Evolutionary conservation across 495 filamentous ascomycete species (phyloP).

Genomic region (Podospora tetraspora): DNA sequence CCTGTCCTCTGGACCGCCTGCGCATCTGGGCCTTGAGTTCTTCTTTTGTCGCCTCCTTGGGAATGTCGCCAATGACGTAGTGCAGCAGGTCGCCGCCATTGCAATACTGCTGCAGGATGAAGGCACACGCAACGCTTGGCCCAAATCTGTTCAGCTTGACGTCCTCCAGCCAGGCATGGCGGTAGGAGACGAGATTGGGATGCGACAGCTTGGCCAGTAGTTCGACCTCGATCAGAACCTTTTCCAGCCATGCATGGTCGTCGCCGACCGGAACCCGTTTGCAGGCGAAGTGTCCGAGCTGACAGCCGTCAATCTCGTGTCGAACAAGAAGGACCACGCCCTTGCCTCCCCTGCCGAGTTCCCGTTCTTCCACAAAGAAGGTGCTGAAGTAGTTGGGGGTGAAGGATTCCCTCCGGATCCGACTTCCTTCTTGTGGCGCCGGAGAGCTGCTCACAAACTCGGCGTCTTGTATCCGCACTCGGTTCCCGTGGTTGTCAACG

Average conservation of each 20-base stretch:
- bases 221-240: conserved; percentile 86
- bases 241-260: conserved; percentile 92
- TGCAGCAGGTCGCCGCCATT: conserved; percentile 88
- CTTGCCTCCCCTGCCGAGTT: conserved; percentile 86
- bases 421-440: conserved; percentile 44
- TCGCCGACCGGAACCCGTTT: conserved; percentile 94
- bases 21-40: conserved; percentile 82
- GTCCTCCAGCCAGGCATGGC: conserved; percentile 95
- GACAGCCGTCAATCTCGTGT: conserved; percentile 82
- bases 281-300: conserved; percentile 86
- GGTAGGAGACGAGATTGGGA: conserved; percentile 93
- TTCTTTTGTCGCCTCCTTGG: conserved; percentile 59
- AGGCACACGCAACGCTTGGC: conserved; percentile 88
- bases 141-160: conserved; percentile 76
- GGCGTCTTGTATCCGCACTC: conserved; percentile 31
- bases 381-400: conserved; percentile 84
- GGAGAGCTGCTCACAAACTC: conserved; percentile 54
- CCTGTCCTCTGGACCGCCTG: conserved; percentile 61
- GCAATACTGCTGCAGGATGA: conserved; percentile 96
- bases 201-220: conserved; percentile 86
- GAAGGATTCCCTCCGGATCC: conserved; percentile 81
- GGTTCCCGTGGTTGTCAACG: conserved; percentile 21
- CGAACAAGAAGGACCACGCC: conserved; percentile 88
- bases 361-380: conserved; percentile 83
- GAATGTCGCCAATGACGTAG: conserved; percentile 70